Base-by-base conservation (phyloP, 495 filamentous ascomycete genomes). In the Aspergillus mulundensis region DNA sequence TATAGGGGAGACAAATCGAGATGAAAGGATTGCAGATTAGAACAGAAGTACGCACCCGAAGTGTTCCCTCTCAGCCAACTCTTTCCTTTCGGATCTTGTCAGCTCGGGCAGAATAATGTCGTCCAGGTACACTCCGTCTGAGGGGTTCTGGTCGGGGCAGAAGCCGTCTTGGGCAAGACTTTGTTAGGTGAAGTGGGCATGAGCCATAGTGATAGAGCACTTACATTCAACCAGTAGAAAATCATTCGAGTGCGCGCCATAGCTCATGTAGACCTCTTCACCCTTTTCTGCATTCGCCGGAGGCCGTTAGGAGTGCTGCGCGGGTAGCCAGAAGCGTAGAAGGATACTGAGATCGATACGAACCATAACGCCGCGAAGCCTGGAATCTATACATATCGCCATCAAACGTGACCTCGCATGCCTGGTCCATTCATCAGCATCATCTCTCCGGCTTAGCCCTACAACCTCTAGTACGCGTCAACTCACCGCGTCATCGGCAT, bases 181-280 rank as follows among this genome's bases (percentile, higher is more conserved):
- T 6, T 24, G 19, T 34, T 47, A 19, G 53, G 3, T 21, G 16
- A 42, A 41, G 8, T 32, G n/a, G 16, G n/a, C 11, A 23, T 32
- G 16, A 15, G 16, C 16, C n/a, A n/a, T n/a, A n/a, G n/a, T n/a
- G n/a, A 28, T 6, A 7, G 25, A 15, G 4, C 3, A 54, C 72
- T 36, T 54, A 80, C 78, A 91, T 75, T 94, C 89, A 6, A 81
- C 78, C 3, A 93, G 76, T 12, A 86, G 74, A 56, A 89, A 87
- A 62, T 92, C 89, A 56, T 90, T 89, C 14, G 76, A 73, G 64
- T 94, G 90, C 12, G 70, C 58, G 8, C 90, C 90, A 64, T 95
- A 95, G 59, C 79, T 84, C 40, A 90, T 86, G 55, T 74, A 84
- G 6, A 94, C 64, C 65, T 94, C 88, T 41, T 89, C 84, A 7